Evolutionary conservation across 2,329 filamentous ascomycete genomes (phyloP).

Genomic region (Penicillium sp.): DNA sequence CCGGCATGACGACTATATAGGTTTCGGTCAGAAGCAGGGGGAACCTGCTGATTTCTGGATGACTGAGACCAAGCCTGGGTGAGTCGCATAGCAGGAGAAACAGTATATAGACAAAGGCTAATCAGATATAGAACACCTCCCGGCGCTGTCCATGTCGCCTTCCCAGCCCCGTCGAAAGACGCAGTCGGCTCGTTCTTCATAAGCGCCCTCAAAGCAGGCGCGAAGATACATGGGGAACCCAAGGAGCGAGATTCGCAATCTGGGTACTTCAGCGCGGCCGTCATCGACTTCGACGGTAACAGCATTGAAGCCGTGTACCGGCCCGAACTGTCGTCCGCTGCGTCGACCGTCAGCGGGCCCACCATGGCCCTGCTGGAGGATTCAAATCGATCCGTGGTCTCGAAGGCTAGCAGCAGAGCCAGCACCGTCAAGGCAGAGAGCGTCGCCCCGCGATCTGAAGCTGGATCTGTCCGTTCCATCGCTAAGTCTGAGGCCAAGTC

Average conservation of each 20-base stretch:
- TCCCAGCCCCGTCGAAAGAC: slow-evolving; percentile 67
- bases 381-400: slow-evolving; percentile 37
- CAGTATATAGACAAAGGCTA: slow-evolving; percentile 5
- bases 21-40: slow-evolving; percentile 59
- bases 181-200: slow-evolving; percentile 73
- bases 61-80: slow-evolving; percentile 63
- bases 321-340: slow-evolving; percentile 29
- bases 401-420: slow-evolving; percentile 32
- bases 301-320: slow-evolving; percentile 75
- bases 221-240: slow-evolving; percentile 59
- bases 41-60: slow-evolving; percentile 63
- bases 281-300: slow-evolving; percentile 81
- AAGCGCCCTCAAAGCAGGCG: slow-evolving; percentile 67
- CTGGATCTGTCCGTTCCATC: background rate
- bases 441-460: slow-evolving; percentile 32
- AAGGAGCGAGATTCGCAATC: slow-evolving; percentile 55
- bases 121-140: slow-evolving; percentile 46
- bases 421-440: slow-evolving; percentile 33
- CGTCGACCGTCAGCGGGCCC: slow-evolving; percentile 32
- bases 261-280: slow-evolving; percentile 63
- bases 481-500: background rate
- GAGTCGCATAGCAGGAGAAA: slow-evolving; percentile 25
- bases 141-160: slow-evolving; percentile 63
- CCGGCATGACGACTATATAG: slow-evolving; percentile 62
- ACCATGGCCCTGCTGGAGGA: slow-evolving; percentile 41